phyloP scores from a whole-genome alignment of 2,329 filamentous ascomycete species.

The Rutstroemia sp. region DNA sequence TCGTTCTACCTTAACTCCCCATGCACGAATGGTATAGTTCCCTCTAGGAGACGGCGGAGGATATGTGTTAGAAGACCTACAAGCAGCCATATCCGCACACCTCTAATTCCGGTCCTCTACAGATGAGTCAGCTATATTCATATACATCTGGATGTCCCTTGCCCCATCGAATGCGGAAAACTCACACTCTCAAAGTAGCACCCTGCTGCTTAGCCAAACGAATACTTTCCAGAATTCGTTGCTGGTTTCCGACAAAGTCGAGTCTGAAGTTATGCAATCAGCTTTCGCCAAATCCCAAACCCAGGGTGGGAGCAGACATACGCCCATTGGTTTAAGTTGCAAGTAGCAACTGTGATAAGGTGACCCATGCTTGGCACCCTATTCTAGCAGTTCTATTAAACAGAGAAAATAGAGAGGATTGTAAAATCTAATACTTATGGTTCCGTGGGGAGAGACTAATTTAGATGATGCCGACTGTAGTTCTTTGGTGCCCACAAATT shows the following conservation, averaged over 20 bases:
- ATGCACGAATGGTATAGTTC: no score
- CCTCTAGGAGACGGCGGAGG: no score
- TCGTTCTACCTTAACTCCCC: no score
- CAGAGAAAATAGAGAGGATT: no score
- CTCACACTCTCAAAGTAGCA: conserved; percentile 43
- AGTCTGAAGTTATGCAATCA: neutral
- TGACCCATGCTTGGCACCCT: conserved; percentile 2
- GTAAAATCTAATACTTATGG: no score
- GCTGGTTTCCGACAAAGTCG: conserved; percentile 15
- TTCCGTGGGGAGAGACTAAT: no score
- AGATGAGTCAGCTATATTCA: no score
- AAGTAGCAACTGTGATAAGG: conserved; percentile 4
- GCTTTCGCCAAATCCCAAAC: neutral
- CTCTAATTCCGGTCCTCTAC: conserved; percentile 35
- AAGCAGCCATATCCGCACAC: conserved; percentile 43
- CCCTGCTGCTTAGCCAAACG: conserved; percentile 44
- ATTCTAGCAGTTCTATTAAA: no score
- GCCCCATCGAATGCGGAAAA: no score
- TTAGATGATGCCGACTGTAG: no score
- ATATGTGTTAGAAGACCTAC: neutral
- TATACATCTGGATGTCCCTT: no score
- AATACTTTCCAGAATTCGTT: conserved; percentile 53
- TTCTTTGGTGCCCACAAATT: no score
- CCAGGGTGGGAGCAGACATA: neutral
- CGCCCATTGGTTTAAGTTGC: conserved; percentile 6